Conservation (phyloP, 108 stramenopile genomes). For the Stephanodiscus triporus region DNA sequence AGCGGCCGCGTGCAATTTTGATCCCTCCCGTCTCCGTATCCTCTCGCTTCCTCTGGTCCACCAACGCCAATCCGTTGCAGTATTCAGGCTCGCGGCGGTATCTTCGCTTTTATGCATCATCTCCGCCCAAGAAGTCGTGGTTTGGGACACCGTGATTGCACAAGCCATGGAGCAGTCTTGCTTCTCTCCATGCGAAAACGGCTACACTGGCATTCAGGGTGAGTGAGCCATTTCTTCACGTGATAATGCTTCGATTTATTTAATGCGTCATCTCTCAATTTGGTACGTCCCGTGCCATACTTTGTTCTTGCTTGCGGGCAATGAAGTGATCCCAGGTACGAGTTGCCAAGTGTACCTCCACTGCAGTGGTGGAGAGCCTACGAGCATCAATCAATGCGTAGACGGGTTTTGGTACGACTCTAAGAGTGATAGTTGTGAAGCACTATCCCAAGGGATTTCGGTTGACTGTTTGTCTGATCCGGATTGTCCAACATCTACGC, state of each 20-base stretch:
- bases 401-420: background rate
- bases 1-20: no score
- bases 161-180: slow-evolving; percentile 5
- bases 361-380: background rate
- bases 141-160: background rate
- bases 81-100: background rate
- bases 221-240: background rate
- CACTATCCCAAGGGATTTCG: background rate
- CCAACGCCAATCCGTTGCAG: no score
- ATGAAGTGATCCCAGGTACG: slow-evolving; percentile 5
- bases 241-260: background rate
- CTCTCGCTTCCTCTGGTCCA: no score
- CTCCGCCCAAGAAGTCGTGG: background rate
- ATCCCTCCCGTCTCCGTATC: no score
- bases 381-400: background rate
- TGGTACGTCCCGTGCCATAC: background rate
- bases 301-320: background rate
- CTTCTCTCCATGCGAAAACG: background rate
- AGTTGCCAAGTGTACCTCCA: background rate
- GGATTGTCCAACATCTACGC: background rate
- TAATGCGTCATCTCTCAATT: background rate
- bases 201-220: background rate
- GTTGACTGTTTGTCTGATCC: background rate
- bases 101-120: background rate
- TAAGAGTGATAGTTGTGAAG: background rate